Conservation (phyloP, 495 filamentous ascomycete genomes). For the Ramalina peruviana region DNA sequence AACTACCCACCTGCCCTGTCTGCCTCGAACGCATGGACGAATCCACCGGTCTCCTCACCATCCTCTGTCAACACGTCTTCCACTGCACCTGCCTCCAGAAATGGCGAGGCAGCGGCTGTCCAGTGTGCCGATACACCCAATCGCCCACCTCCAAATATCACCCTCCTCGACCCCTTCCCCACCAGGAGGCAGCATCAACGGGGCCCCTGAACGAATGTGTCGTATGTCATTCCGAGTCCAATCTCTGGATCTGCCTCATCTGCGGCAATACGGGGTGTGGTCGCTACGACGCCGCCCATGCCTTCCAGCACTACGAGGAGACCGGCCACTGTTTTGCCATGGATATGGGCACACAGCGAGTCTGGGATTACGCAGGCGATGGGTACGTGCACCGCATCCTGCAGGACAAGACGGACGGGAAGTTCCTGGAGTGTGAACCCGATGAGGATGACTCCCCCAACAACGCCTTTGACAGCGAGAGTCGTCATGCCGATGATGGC, state of each 20-base stretch:
- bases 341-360: constrained; percentile 81
- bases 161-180: constrained; percentile 7
- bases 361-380: constrained; percentile 95
- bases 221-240: constrained; percentile 59
- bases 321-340: constrained; percentile 83
- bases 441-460: constrained; percentile 4
- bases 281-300: constrained; percentile 84
- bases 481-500: constrained; percentile 37
- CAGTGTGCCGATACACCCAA: constrained; percentile 84
- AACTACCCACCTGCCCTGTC: constrained; percentile 91
- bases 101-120: constrained; percentile 88
- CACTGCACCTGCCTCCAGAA: constrained; percentile 95
- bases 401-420: constrained; percentile 78
- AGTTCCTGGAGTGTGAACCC: constrained; percentile 70
- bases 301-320: constrained; percentile 84
- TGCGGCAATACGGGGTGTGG: constrained; percentile 91
- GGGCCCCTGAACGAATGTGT: constrained; percentile 39
- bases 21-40: constrained; percentile 98
- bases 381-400: constrained; percentile 93
- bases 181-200: too few species aligned
- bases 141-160: constrained; percentile 2
- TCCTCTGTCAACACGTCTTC: constrained; percentile 95
- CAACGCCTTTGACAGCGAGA: constrained; percentile 13
- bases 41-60: constrained; percentile 84
- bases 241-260: constrained; percentile 90